Evolutionary conservation across 2,329 filamentous ascomycete species (phyloP).

Genomic region (Acrocalymma vagum): DNA sequence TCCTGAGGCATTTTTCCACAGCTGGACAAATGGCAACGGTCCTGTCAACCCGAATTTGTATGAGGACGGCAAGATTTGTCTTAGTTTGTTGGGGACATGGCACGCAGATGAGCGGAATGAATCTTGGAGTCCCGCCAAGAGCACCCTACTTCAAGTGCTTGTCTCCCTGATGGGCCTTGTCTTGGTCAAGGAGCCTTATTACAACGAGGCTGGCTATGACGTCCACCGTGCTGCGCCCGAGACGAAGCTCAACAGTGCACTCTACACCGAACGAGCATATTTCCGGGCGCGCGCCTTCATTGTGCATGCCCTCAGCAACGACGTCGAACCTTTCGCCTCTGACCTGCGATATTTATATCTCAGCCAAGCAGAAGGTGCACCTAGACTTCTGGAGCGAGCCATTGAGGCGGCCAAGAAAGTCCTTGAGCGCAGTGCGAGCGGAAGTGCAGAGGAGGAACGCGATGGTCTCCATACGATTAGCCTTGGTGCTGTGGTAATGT

Average conservation of each 20-base stretch:
- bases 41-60: conserved; percentile 70
- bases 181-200: conserved; percentile 68
- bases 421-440: conserved; percentile 47
- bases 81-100: conserved; percentile 69
- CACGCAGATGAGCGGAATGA: conserved; percentile 61
- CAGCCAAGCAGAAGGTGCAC: conserved; percentile 38
- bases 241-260: conserved; percentile 54
- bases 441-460: conserved; percentile 32
- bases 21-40: conserved; percentile 62
- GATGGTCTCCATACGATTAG: conserved; percentile 59
- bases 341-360: conserved; percentile 64
- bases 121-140: conserved; percentile 61
- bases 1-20: conserved; percentile 66
- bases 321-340: conserved; percentile 57
- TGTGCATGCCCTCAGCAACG: conserved; percentile 53
- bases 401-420: conserved; percentile 54
- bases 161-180: conserved; percentile 67
- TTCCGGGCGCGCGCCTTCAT: conserved; percentile 63
- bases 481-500: conserved; percentile 55
- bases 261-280: conserved; percentile 65
- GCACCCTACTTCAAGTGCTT: conserved; percentile 65
- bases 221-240: conserved; percentile 57
- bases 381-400: conserved; percentile 53
- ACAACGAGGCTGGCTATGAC: conserved; percentile 71
- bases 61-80: conserved; percentile 69